Conservation (phyloP, 495 filamentous ascomycete species). For the Xylaria curta region DNA sequence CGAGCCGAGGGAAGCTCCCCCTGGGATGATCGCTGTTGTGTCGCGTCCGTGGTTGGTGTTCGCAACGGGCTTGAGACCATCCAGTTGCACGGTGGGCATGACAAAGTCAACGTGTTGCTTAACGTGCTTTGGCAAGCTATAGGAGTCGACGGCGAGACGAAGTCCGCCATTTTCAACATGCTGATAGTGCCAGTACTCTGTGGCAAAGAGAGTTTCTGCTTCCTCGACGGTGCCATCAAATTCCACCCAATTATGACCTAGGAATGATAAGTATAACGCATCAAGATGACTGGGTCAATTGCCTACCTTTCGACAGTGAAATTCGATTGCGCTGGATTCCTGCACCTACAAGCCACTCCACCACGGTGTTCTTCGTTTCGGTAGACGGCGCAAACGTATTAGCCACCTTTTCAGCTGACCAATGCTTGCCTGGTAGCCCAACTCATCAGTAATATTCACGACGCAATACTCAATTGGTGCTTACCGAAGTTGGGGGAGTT, state of each 20-base stretch:
- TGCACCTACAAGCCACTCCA: slow-evolving; percentile 26
- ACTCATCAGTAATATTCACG: not conserved
- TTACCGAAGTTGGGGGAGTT: slow-evolving; percentile 58
- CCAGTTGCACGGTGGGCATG: slow-evolving; percentile 40
- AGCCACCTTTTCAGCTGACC: slow-evolving; percentile 28
- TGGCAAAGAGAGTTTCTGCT: slow-evolving; percentile 59
- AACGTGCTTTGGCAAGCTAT: slow-evolving; percentile 35
- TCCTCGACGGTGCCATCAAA: slow-evolving; percentile 61
- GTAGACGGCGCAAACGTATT: slow-evolving; percentile 25
- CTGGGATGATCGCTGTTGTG: not conserved
- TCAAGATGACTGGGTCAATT: not conserved
- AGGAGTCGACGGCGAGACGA: slow-evolving; percentile 56
- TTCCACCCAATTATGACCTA: slow-evolving; percentile 48
- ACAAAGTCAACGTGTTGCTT: slow-evolving; percentile 40
- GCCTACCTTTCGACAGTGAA: slow-evolving; percentile 23
- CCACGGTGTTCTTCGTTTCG: slow-evolving; percentile 28
- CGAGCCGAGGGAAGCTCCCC: slow-evolving; percentile 18
- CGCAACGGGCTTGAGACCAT: slow-evolving; percentile 33
- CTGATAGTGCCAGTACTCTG: slow-evolving; percentile 62
- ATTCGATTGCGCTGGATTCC: slow-evolving; percentile 23
- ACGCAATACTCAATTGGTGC: slow-evolving; percentile 32
- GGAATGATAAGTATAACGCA: not conserved
- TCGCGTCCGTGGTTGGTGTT: slow-evolving; percentile 13
- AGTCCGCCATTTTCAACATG: slow-evolving; percentile 50
- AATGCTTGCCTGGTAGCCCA: slow-evolving; percentile 25